Evolutionary conservation across 305 asterid species (phyloP), one percentile per base, ranked within the genome.

Genomic region (Fraxinus velutina): DNA sequence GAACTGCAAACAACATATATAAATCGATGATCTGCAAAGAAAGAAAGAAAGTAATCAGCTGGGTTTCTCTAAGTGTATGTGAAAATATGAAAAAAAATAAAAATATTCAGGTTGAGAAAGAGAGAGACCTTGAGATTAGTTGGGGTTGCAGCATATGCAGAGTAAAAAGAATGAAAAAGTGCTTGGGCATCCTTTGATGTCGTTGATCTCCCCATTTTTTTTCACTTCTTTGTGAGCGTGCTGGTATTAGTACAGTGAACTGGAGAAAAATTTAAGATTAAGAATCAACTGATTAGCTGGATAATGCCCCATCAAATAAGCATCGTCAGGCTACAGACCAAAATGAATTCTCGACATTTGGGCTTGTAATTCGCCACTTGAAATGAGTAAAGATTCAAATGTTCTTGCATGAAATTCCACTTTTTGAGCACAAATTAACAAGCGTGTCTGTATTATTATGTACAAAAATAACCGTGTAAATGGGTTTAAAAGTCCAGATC

Each of bases 131-230:
- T 93, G 88, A 93, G 92, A 82, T 91, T 88, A 7, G 91, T 87
- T 12, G 97, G 92, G 4, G 95, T 91, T 36, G 93, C 91, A 3
- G 85, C 87, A 83, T 93, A 93, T 37, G 97, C 95, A 80, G 95
- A 86, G 5, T 90, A 93, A 60, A 92, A 92, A 70, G 97, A 91
- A 1, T 86, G 92, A 82, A 90, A 60, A 33, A 93, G 95, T 10
- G 89, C 94, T 80, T 85, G 90, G 9, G 92, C 90, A 47, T 92
- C 95, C 86, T 90, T 90, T 34, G 94, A 80, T 79, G 93, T 44
- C 36, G 90, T 76, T 80, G 97, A 87, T 85, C 64, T 92, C 89
- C 79, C 94, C 97, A 93, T 93, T 78, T 80, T 77, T 77, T 77
- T 76, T 42, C 78, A 47, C 81, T 80, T 75, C 72, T 32, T 27